Base-by-base conservation (phyloP, 192 early-diverging fungal genomes). In the Linnemannia schmuckeri region DNA sequence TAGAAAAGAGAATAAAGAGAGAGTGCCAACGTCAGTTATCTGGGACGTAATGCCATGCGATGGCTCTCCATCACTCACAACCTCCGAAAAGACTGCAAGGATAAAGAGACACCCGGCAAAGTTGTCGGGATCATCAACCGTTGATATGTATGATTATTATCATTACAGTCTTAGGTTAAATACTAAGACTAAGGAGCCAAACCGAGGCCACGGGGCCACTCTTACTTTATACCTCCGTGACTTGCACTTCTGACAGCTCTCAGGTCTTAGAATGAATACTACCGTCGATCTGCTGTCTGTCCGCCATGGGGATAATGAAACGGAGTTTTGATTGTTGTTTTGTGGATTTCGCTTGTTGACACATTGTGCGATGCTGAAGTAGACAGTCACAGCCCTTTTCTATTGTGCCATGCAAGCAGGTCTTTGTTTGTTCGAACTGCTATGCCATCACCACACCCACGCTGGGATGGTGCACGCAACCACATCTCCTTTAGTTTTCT, bases 141-240 rank as follows among this genome's bases (percentile, higher is more conserved):
- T 81, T 87, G 85, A 87, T 87, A 87, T 87, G 85, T 87, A 87
- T 87, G 85, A 87, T 87, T 87, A 87, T 75, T 87, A 87, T 87
- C 85, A 87, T 87, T 87, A 87, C 85, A 87, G 85, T 87, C 85
- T 72, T 81, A 81, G 85, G 79, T 81, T 87, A 87, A 85, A 87
- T 87, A 87, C 85, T 87, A 87, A 87, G 85, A 87, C 85, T 76
- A 81, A 87, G 41, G 79, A 73, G 57, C 70, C 78, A 81, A 81
- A 44, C 18, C 17, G 37, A 55, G 85, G 85, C 76, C 85, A 81
- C 75, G 85, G 85, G 63, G 71, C 41, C 55, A 18, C 15, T 20
- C 63, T 7, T 69, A 4, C 35, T 49, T 78, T 81, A 81, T 87
- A 87, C 70, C 57, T 22, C 66, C 40, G 47, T 55, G 83, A 77